phyloP scores from a whole-genome alignment of 78 protist genomes.

The Dictyostelium discoideum region DNA sequence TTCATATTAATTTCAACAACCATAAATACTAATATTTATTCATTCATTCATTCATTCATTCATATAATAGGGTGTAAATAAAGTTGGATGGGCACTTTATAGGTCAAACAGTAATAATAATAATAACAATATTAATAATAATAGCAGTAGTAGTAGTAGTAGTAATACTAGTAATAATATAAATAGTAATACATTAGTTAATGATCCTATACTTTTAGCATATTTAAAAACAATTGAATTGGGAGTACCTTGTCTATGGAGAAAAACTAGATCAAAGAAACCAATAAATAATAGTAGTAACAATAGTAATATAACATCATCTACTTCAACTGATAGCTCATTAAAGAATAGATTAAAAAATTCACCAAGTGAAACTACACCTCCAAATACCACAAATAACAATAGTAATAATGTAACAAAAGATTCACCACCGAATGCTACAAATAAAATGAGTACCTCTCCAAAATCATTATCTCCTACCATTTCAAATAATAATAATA shows the following conservation, averaged over 20 bases:
- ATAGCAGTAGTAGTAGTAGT: neutral
- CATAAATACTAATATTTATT: neutral
- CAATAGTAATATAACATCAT: neutral
- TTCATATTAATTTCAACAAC: no score
- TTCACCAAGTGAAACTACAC: neutral
- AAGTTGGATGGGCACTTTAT: slow-evolving; percentile 28
- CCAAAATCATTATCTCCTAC: neutral
- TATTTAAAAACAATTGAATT: slow-evolving; percentile 56
- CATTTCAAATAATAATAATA: neutral
- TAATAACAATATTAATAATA: neutral
- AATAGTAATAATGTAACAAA: neutral
- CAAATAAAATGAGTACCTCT: neutral
- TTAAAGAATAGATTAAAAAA: neutral
- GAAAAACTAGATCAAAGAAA: neutral
- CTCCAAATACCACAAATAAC: neutral
- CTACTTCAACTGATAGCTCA: neutral
- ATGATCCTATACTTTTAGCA: slow-evolving; percentile 36
- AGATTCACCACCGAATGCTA: neutral
- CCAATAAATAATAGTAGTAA: neutral
- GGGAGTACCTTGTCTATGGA: slow-evolving; percentile 62
- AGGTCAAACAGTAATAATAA: neutral
- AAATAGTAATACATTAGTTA: neutral
- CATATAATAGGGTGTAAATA: slow-evolving; percentile 16
- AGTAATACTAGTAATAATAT: neutral
- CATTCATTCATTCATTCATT: neutral